A percentile compares a stretch with the other conserved stretches of the same genome.
Evolutionary conservation across 129 eudicot genomes (phyloP).

Genomic region (Artemisia argyi): DNA sequence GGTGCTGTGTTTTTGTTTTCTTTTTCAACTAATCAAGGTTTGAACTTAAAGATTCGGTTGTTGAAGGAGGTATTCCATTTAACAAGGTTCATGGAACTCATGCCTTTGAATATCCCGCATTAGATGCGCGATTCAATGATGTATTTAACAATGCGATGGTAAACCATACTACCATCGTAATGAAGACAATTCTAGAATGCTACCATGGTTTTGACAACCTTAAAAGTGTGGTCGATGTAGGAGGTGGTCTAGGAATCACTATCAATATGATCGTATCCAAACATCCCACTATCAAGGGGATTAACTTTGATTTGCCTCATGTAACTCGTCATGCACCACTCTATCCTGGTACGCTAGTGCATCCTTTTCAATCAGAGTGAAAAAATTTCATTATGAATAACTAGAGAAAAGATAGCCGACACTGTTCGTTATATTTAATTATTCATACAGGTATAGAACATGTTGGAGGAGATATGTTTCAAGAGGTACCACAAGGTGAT

Average conservation of each 20-base stretch:
- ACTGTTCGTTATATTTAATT: neutral
- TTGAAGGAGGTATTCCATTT: slow-evolving; percentile 31
- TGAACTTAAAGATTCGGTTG: slow-evolving; percentile 27
- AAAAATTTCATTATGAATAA: neutral
- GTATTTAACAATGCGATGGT: slow-evolving; percentile 43
- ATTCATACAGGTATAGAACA: slow-evolving; percentile 40
- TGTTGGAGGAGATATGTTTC: slow-evolving; percentile 59
- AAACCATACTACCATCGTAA: slow-evolving; percentile 28
- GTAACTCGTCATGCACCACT: slow-evolving; percentile 35
- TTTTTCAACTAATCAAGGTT: slow-evolving; percentile 18
- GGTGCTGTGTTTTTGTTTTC: neutral
- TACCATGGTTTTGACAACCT: slow-evolving; percentile 39
- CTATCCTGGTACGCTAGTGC: slow-evolving; percentile 28
- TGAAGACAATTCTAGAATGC: slow-evolving; percentile 25
- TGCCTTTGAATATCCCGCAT: slow-evolving; percentile 22
- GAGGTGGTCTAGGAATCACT: slow-evolving; percentile 46
- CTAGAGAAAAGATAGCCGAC: no score
- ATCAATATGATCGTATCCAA: slow-evolving; percentile 27
- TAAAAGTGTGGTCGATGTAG: slow-evolving; percentile 38
- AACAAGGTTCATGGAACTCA: slow-evolving; percentile 32
- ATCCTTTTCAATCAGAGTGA: neutral
- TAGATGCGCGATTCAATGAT: slow-evolving; percentile 32
- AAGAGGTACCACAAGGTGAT: slow-evolving; percentile 47
- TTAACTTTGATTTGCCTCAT: slow-evolving; percentile 49
- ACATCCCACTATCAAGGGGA: slow-evolving; percentile 36